Evolutionary conservation across 31 red algal genomes (phyloP).

Genomic region (Bonnemaisonia californica): DNA sequence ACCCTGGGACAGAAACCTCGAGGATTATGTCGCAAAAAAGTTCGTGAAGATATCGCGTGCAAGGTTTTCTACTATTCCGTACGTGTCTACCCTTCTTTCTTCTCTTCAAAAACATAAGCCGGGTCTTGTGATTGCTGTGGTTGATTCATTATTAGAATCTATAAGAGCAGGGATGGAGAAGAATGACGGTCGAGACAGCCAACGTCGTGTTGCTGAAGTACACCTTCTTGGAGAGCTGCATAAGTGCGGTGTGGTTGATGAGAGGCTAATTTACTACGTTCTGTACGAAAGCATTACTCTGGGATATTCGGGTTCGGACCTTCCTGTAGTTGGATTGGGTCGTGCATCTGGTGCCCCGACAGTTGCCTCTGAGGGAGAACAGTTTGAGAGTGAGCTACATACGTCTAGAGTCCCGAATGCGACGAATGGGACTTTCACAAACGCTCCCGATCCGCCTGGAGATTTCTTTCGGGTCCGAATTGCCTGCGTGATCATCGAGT

Average conservation of each 20-base stretch:
- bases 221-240: slow-evolving; percentile 84
- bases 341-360: background rate
- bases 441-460: slow-evolving; percentile 72
- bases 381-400: background rate
- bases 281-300: slow-evolving; percentile 69
- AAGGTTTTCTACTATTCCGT: slow-evolving; percentile 74
- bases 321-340: background rate
- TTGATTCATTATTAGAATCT: slow-evolving; percentile 82
- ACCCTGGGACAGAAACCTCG: slow-evolving; percentile 85
- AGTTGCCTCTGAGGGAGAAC: background rate
- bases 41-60: slow-evolving; percentile 82
- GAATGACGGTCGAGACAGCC: slow-evolving; percentile 84
- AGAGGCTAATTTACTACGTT: slow-evolving; percentile 65
- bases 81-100: slow-evolving; percentile 65
- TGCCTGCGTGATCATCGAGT: slow-evolving; percentile 68
- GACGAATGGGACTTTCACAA: slow-evolving; percentile 45
- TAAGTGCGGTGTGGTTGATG: slow-evolving; percentile 68
- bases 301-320: slow-evolving; percentile 46
- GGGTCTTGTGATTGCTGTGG: slow-evolving; percentile 53
- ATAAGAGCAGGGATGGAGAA: slow-evolving; percentile 81
- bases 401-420: background rate
- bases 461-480: slow-evolving; percentile 87
- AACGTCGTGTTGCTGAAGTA: slow-evolving; percentile 85
- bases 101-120: slow-evolving; percentile 60
- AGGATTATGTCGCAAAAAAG: slow-evolving; percentile 83